A percentile compares a stretch with the other conserved stretches of the same genome.
phyloP scores from a whole-genome alignment of 2,329 filamentous ascomycete genomes.

The Cryphonectria naterciae region DNA sequence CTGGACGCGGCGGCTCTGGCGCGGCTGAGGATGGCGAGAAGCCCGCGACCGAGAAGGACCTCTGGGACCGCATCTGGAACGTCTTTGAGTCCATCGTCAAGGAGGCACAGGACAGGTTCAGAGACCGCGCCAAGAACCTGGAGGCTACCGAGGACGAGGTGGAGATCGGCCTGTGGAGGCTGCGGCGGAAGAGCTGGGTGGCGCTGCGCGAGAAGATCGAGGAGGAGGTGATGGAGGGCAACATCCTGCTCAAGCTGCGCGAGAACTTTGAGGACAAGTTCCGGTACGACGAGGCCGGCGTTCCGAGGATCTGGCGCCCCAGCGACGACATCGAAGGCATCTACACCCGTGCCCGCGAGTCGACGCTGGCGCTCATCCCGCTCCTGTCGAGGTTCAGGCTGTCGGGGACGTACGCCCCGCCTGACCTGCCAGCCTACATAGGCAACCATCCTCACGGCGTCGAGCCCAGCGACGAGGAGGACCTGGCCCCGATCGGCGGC shows the following conservation, averaged over 20 bases:
- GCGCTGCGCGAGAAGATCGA: slow-evolving; percentile 89
- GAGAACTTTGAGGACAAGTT: slow-evolving; percentile 99
- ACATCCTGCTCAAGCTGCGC: slow-evolving; percentile 89
- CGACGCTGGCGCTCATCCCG: slow-evolving; percentile 87
- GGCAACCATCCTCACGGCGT: slow-evolving; percentile 75
- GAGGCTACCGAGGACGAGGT: slow-evolving; percentile 91
- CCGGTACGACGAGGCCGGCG: slow-evolving; percentile 92
- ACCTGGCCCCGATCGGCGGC: slow-evolving; percentile 84
- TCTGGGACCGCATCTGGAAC: slow-evolving; percentile 96
- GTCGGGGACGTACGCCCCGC: slow-evolving; percentile 71
- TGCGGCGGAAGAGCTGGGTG: slow-evolving; percentile 93
- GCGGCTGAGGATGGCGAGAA: slow-evolving; percentile 79
- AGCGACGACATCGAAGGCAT: slow-evolving; percentile 96
- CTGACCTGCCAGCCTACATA: slow-evolving; percentile 84
- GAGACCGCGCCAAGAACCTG: slow-evolving; percentile 88
- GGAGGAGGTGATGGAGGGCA: slow-evolving; percentile 97
- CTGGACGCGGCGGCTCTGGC: slow-evolving; percentile 79
- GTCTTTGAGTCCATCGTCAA: slow-evolving; percentile 81
- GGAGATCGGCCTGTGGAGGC: slow-evolving; percentile 86
- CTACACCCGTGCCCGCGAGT: slow-evolving; percentile 90
- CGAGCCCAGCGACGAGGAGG: slow-evolving; percentile 85
- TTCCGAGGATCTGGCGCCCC: slow-evolving; percentile 94
- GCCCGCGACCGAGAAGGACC: slow-evolving; percentile 74
- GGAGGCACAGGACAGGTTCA: slow-evolving; percentile 84
- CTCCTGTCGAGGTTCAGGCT: slow-evolving; percentile 85